Evolutionary conservation across 768 basidiomycete species (phyloP).

Genomic region (Naganishia vaughanmartiniae): DNA sequence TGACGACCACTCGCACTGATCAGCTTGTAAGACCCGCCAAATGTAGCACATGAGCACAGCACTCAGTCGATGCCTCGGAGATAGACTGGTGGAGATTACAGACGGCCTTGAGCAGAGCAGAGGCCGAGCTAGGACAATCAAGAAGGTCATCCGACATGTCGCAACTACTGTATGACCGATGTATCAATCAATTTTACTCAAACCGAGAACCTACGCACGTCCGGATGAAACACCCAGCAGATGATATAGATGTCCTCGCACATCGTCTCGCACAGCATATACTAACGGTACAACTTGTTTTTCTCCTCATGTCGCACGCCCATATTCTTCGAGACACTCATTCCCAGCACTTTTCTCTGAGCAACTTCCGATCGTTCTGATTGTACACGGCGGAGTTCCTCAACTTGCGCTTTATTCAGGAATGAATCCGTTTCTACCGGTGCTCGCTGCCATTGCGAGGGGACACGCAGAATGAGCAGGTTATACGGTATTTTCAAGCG

Average conservation of each 20-base stretch:
- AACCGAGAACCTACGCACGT: too few relatives aligned
- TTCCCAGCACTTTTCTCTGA: constrained; percentile 42
- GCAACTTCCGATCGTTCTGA: constrained; percentile 75
- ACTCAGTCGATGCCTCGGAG: background rate
- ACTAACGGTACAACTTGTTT: constrained; percentile 29
- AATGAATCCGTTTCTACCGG: constrained; percentile 68
- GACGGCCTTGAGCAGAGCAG: background rate
- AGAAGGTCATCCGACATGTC: background rate
- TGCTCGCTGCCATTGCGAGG: constrained; percentile 20
- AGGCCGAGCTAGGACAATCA: background rate
- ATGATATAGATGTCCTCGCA: too few relatives aligned
- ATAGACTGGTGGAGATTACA: background rate
- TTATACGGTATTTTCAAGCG: background rate
- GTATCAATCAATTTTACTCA: background rate
- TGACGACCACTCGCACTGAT: constrained; percentile 8
- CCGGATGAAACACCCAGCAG: too few relatives aligned
- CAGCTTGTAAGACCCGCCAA: background rate
- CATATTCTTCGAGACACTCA: constrained; percentile 44
- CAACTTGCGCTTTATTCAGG: constrained; percentile 72
- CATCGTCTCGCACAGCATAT: too few relatives aligned
- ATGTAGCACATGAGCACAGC: background rate
- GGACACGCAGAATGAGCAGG: background rate
- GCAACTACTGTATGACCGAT: background rate
- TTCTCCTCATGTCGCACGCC: constrained; percentile 46
- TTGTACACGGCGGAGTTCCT: constrained; percentile 77